Evolutionary conservation across 2,329 filamentous ascomycete genomes (phyloP), one percentile per base, ranked within the genome.

Genomic region (Scedosporium dehoogii): DNA sequence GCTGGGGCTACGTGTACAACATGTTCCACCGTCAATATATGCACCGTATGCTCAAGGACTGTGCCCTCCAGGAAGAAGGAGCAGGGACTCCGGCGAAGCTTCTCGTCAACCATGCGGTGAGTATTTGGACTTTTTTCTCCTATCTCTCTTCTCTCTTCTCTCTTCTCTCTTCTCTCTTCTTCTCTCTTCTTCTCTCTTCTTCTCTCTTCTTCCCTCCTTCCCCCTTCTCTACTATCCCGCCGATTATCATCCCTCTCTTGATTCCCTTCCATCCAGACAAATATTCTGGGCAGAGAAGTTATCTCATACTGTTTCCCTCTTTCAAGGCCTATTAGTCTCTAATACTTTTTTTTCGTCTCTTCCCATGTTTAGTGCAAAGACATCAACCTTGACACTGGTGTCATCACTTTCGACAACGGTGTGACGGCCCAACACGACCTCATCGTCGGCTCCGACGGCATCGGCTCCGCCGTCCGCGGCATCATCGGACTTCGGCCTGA

Each of bases 1-100:
- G 76, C 61, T 89, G 85, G 85, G 85, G 85, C 12, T 81, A 83
- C 23, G 77, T 82, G 0, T 87, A 88, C 70, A 85, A 88, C 71
- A 87, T 87, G 84, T 89, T 89, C 66, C 86, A 89, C 68, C 77
- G 86, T 0, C 83, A 87, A 68, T 80, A 88, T 65, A 88, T 89
- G 86, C 86, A 89, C 67, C 69, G 75, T 6, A 88, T 88, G 85
- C 71, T 89, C 25, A 85, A 81, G 74, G 83, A 87, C 21, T 75
- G 77, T 59, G 86, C 85, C 0, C 62, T 83, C 4, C 33, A 38
- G 64, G 75, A 79, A 46, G 70, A 76, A 55, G 85, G 85, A 0
- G 74, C 78, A 48, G 85, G 85, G 0, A 71, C 64, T 1, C 83
- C 85, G 0, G 83, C 76, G 0, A 78, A 74, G 65, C 69, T 88